Evolutionary conservation across 768 basidiomycete genomes (phyloP).

Genomic region (Russula foetens): DNA sequence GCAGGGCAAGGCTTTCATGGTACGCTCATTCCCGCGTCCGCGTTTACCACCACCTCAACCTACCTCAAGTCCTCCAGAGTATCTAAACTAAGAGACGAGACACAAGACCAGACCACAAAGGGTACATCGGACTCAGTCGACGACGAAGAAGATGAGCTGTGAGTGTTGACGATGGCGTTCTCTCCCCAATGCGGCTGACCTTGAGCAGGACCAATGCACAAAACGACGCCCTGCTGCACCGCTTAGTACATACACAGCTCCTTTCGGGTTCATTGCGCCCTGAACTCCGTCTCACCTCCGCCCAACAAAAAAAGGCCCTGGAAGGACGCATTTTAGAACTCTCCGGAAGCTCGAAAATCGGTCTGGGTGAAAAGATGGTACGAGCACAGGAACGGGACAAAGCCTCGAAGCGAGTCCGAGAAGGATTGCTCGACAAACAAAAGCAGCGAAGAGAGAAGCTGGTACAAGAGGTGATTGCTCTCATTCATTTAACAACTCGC

Average conservation of each 20-base stretch:
- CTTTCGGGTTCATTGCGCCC: constrained; percentile 64
- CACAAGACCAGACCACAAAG: constrained; percentile 8
- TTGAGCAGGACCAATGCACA: constrained; percentile 57
- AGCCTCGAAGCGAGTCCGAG: constrained; percentile 63
- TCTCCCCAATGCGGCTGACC: neutral
- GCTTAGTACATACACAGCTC: constrained; percentile 70
- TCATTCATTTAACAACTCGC: neutral
- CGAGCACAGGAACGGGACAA: constrained; percentile 57
- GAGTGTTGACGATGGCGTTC: constrained; percentile 14
- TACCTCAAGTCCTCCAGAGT: constrained; percentile 68
- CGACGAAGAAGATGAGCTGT: constrained; percentile 51
- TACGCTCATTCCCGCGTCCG: constrained; percentile 26
- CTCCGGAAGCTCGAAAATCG: constrained; percentile 57
- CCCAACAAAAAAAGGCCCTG: constrained; percentile 64
- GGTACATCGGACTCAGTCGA: constrained; percentile 31
- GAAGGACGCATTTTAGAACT: constrained; percentile 73
- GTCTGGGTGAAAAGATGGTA: constrained; percentile 61
- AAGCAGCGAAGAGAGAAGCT: constrained; percentile 43
- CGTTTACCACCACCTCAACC: neutral
- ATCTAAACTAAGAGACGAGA: constrained; percentile 39
- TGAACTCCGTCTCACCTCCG: constrained; percentile 53
- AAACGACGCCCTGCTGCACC: constrained; percentile 74
- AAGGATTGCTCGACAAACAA: constrained; percentile 58
- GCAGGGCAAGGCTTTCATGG: constrained; percentile 70
- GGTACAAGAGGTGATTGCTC: constrained; percentile 55